Percentiles rank a stretch among this genome's conserved stretches.
Conservation (phyloP, 805 yeast species). For the Pichia deserticola region DNA sequence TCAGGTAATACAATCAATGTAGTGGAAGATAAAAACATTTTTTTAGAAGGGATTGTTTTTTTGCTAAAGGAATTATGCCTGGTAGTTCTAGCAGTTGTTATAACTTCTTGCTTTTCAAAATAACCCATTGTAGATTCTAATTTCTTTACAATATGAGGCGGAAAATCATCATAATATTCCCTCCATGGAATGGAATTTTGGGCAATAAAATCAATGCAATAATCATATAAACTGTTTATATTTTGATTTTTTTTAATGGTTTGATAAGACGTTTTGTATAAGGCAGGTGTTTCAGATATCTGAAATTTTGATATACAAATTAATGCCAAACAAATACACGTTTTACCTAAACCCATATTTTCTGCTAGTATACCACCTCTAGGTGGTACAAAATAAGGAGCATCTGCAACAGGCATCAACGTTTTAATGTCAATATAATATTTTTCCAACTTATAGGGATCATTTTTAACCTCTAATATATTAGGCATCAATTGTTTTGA, state of each 20-base stretch:
- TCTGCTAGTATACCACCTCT: slow-evolving; percentile 60
- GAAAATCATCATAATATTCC: slow-evolving; percentile 35
- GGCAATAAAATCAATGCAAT: slow-evolving; percentile 37
- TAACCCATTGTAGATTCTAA: slow-evolving; percentile 37
- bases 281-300: slow-evolving; percentile 37
- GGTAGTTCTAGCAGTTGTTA: not conserved
- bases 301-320: slow-evolving; percentile 51
- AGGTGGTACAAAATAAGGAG: slow-evolving; percentile 41
- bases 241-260: too few relatives aligned
- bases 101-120: slow-evolving; percentile 26
- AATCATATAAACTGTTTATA: slow-evolving; percentile 26
- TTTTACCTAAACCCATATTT: slow-evolving; percentile 64
- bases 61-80: not conserved
- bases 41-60: slow-evolving; percentile 17
- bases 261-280: not conserved
- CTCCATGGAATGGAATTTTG: slow-evolving; percentile 54
- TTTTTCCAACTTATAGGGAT: not conserved
- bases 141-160: slow-evolving; percentile 32
- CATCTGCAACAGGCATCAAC: slow-evolving; percentile 26
- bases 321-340: slow-evolving; percentile 51
- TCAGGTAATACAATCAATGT: slow-evolving; percentile 62
- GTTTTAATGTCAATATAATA: slow-evolving; percentile 32
- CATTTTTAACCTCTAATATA: slow-evolving; percentile 1
- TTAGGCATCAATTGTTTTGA: slow-evolving; percentile 20
- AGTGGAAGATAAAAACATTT: slow-evolving; percentile 39